Evolutionary conservation across 1,139 yeast species (phyloP), one percentile per base, ranked within the genome.

Genomic region (Yamadazyma pseudoaaseri): DNA sequence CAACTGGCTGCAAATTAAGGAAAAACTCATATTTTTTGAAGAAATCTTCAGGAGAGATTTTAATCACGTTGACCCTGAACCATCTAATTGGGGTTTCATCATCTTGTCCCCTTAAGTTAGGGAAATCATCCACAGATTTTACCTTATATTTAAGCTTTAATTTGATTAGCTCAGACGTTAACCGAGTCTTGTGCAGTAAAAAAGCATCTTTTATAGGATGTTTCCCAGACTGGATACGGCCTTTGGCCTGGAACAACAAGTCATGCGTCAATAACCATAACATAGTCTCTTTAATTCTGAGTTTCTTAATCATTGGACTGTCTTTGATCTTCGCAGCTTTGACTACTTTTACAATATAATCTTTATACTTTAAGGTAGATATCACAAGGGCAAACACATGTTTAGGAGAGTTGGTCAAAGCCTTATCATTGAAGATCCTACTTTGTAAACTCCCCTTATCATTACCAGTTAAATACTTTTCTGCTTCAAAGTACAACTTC

Each of bases 161-260:
- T 53, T 85, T 86, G 30, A 78, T 83, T 42, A 85, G 68, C 53
- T 92, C 97, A 1, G 95, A 92, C 43, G 77, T 79, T 30, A 92
- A 62, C 45, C 97, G 65, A 0, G 95, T 81, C 59, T 83, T 86
- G 54, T 87, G 83, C 39, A 77, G 71, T 35, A 92, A 63, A 11
- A 92, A 70, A 5, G 87, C 85, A 33, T 86, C 95, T 52, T 92
- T 92, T 39, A 87, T 70, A 0, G 92, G 86, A 41, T 85, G 90
- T 49, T 89, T 89, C 5, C 95, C 95, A 70, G 89, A 83, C 52
- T 87, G 94, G 38, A 92, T 85, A 42, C 97, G 65, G 7, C 95
- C 95, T 20, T 78, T 71, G 41, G 79, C 73, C 5, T 94, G 76
- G 41, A 92, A 73, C 6, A 92, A 58, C 38, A 89, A 63, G 60